Conservation (phyloP, 1,139 yeast genomes). For the Debaryomyces singareniensis region DNA sequence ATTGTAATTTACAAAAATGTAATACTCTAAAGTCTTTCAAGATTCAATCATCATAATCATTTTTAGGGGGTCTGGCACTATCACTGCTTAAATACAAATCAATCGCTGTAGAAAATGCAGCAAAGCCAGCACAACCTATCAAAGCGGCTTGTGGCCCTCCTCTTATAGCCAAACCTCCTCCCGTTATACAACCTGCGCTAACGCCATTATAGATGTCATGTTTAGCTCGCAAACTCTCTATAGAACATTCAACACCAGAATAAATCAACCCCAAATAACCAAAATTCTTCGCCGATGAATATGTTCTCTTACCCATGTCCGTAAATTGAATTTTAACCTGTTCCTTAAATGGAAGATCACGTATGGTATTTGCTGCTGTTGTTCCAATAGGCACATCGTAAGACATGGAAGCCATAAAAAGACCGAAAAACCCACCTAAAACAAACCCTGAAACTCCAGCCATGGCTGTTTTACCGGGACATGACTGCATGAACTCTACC, state of each 20-base stretch:
- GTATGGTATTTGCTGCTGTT: conserved; percentile 47
- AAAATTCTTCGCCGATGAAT: conserved; percentile 84
- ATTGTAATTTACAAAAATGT: conserved; percentile 2
- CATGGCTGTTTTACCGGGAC: conserved; percentile 90
- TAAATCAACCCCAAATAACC: conserved; percentile 93
- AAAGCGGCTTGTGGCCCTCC: conserved; percentile 92
- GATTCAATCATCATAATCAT: conserved; percentile 76
- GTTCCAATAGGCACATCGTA: conserved; percentile 75
- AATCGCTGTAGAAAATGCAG: conserved; percentile 91
- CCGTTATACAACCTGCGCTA: conserved; percentile 92
- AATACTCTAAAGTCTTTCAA: conserved; percentile 4
- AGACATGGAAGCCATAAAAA: conserved; percentile 93
- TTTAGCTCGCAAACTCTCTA: conserved; percentile 82
- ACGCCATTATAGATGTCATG: conserved; percentile 91
- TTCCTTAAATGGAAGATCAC: conserved; percentile 85
- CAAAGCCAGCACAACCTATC: conserved; percentile 95
- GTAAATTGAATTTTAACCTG: conserved; percentile 87
- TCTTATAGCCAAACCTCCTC: conserved; percentile 83
- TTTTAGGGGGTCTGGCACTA: conserved; percentile 74
- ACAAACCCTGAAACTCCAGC: conserved; percentile 95
- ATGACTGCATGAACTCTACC: conserved; percentile 80
- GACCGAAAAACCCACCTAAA: conserved; percentile 92
- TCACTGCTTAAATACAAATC: conserved; percentile 88
- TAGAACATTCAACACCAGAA: conserved; percentile 90
- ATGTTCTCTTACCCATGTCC: conserved; percentile 88